phyloP scores from a whole-genome alignment of 441 rosid species.

The Corymbia calophylla region DNA sequence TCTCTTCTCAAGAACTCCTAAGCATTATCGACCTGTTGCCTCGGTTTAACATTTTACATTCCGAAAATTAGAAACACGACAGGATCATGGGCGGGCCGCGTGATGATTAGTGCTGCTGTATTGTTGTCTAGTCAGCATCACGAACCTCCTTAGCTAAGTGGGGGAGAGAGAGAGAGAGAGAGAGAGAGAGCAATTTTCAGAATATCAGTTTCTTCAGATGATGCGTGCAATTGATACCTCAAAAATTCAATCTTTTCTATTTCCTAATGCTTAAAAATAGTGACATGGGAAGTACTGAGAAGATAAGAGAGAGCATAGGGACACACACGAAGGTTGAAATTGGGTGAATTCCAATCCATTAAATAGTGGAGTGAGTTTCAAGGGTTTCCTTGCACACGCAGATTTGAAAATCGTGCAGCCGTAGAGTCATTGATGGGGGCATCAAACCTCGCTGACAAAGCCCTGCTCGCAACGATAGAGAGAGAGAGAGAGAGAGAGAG shows the following conservation, averaged over 20 bases:
- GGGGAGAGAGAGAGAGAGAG: not conserved
- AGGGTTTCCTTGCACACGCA: not conserved
- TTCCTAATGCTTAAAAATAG: not conserved
- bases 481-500: not conserved
- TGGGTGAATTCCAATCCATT: not conserved
- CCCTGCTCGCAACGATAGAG: not conserved
- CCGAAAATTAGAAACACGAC: not conserved
- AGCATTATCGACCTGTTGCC: not conserved
- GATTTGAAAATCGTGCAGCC: not conserved
- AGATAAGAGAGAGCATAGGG: not conserved
- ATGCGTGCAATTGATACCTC: not conserved
- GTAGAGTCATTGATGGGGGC: constrained; percentile 16
- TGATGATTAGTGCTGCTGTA: not conserved
- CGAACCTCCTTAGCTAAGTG: not conserved
- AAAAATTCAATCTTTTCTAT: not conserved
- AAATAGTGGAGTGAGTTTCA: not conserved
- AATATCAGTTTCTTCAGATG: not conserved
- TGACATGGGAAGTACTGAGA: not conserved
- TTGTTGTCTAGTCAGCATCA: not conserved
- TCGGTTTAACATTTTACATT: not conserved
- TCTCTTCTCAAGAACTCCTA: not conserved
- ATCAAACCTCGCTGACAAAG: constrained; percentile 20
- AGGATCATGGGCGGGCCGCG: not conserved
- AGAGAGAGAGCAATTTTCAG: not conserved
- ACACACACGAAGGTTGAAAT: not conserved